Evolutionary conservation across 2,329 filamentous ascomycete genomes (phyloP).

Genomic region (Balansia obtecta): DNA sequence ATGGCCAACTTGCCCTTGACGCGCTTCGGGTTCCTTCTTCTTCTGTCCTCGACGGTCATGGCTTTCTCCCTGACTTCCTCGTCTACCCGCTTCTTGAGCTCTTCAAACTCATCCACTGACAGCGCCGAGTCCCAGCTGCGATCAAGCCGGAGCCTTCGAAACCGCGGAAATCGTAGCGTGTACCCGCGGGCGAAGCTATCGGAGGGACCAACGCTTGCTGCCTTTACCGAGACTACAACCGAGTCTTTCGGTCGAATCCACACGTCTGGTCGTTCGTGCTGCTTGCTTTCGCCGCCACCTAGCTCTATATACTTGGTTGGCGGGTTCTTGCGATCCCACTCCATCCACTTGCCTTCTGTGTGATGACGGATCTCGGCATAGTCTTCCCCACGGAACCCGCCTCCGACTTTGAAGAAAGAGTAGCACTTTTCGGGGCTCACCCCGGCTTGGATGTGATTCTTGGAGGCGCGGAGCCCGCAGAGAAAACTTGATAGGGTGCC

Average conservation of each 20-base stretch:
- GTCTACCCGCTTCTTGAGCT: constrained; percentile 56
- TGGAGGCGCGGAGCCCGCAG: constrained; percentile 72
- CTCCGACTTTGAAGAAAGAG: constrained; percentile 98
- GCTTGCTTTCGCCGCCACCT: constrained; percentile 56
- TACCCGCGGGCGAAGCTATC: constrained; percentile 65
- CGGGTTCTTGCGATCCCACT: constrained; percentile 69
- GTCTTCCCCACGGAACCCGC: constrained; percentile 74
- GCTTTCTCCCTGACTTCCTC: constrained; percentile 59
- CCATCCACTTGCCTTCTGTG: constrained; percentile 83
- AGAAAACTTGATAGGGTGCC: constrained; percentile 76
- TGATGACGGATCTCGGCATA: constrained; percentile 71
- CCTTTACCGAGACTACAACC: constrained; percentile 79
- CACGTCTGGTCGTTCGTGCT: constrained; percentile 71
- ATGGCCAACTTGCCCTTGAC: constrained; percentile 60
- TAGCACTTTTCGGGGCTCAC: constrained; percentile 62
- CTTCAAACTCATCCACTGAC: constrained; percentile 63
- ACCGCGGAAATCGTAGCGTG: constrained; percentile 84
- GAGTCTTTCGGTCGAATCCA: constrained; percentile 91
- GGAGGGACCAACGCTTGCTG: constrained; percentile 61
- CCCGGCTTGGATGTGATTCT: constrained; percentile 48
- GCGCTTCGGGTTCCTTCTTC: constrained; percentile 39
- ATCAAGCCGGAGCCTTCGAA: constrained; percentile 70
- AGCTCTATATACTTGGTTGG: constrained; percentile 71
- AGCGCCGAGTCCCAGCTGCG: constrained; percentile 73
- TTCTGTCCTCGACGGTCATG: constrained; percentile 64